These are phyloP conservation scores for Pythium insidiosum DNA, from an alignment of 352 stramenopile species.

Conservation along the genomic window DNA sequence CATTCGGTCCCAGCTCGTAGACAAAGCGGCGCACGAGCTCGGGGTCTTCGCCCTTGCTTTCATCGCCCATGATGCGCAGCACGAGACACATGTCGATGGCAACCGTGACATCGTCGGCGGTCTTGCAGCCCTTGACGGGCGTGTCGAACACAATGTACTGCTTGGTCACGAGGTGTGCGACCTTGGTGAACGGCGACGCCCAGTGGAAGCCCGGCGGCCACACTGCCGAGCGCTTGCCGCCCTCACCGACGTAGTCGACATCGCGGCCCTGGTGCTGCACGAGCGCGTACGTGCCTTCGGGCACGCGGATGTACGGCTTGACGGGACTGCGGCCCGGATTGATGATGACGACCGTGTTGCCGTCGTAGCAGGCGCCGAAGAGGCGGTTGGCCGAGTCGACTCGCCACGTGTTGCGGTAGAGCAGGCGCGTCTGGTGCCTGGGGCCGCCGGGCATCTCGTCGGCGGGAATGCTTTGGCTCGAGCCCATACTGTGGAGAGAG, in stretches of 20 bases:
- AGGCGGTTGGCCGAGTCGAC: constrained; percentile 64
- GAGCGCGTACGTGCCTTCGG: constrained; percentile 83
- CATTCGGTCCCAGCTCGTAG: constrained; percentile 79
- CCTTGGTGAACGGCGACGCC: constrained; percentile 67
- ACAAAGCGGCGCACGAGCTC: constrained; percentile 84
- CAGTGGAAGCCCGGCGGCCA: constrained; percentile 79
- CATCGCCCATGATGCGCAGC: constrained; percentile 85
- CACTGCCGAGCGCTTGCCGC: constrained; percentile 36
- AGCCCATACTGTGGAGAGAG: constrained; percentile 9
- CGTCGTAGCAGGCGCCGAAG: constrained; percentile 75
- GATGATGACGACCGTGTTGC: constrained; percentile 78
- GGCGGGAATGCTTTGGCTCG: constrained; percentile 2
- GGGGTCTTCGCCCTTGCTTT: constrained; percentile 70
- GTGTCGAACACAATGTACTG: constrained; percentile 86
- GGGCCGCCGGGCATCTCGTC: constrained; percentile 10
- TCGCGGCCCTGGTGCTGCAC: constrained; percentile 81
- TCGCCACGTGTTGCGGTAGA: constrained; percentile 40
- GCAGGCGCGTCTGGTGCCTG: constrained; percentile 39
- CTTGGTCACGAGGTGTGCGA: constrained; percentile 85
- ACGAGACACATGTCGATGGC: constrained; percentile 85
- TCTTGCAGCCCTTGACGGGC: constrained; percentile 86
- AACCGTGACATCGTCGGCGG: constrained; percentile 82
- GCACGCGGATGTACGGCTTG: constrained; percentile 81
- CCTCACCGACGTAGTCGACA: constrained; percentile 37
- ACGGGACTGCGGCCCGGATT: constrained; percentile 45